A percentile compares a stretch with the other conserved stretches of the same genome.
phyloP scores from a whole-genome alignment of 2,329 filamentous ascomycete species.

The Cladobotryum mycophilum region DNA sequence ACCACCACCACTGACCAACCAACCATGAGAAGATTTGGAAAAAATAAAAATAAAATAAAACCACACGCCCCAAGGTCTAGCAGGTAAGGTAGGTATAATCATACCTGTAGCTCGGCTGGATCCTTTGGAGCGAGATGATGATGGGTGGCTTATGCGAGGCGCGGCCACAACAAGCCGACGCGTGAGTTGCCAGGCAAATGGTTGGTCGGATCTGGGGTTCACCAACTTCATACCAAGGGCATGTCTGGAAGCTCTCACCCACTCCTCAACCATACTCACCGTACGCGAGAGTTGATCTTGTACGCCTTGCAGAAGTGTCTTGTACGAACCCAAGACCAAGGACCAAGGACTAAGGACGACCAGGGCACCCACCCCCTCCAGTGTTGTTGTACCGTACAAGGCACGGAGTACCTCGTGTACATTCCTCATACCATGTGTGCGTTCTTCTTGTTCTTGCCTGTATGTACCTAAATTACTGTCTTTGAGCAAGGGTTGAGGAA shows the following conservation, averaged over 20 bases:
- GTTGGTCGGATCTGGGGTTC: not conserved
- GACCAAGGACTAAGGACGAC: no score
- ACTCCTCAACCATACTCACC: not conserved
- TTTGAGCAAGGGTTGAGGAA: not conserved
- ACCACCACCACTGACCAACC: no score
- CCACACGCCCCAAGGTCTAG: no score
- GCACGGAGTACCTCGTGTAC: not conserved
- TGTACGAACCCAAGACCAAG: no score
- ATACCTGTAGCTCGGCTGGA: not conserved
- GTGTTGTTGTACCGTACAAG: not conserved
- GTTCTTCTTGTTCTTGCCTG: not conserved
- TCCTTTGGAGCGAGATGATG: not conserved
- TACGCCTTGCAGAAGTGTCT: not conserved
- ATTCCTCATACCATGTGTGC: not conserved
- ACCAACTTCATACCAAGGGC: no score
- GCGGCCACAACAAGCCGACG: constrained; percentile 5
- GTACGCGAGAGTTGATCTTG: constrained; percentile 4
- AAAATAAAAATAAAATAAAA: no score
- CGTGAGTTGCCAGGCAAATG: not conserved
- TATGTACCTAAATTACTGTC: not conserved
- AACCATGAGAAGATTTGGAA: no score
- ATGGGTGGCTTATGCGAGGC: constrained; percentile 12
- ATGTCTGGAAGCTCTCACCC: not conserved
- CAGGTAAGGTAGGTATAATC: no score
- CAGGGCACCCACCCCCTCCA: not conserved